phyloP scores from a whole-genome alignment of 1,284 basidiomycete species.

The Spongiforma sp. region DNA sequence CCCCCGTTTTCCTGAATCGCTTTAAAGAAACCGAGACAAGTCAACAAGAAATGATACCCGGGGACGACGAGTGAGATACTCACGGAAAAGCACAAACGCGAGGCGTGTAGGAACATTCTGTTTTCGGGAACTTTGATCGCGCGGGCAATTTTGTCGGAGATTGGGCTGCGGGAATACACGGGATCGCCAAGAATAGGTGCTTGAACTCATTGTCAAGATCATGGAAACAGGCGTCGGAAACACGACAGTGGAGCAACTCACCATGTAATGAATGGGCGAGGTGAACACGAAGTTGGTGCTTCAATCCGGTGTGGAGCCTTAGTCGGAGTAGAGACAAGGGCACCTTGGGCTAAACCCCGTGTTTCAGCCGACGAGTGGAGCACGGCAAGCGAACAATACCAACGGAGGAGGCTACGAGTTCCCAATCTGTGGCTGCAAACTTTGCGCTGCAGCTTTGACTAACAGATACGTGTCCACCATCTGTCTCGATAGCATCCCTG shows the following conservation, averaged over 20 bases:
- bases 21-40: conserved; percentile 28
- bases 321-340: conserved; percentile 65
- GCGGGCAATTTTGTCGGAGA: conserved; percentile 37
- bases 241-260: conserved; percentile 28
- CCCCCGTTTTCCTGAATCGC: conserved; percentile 52
- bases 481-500: conserved; percentile 45
- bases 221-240: not conserved
- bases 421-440: conserved; percentile 61
- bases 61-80: conserved; percentile 29
- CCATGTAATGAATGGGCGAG: conserved; percentile 56
- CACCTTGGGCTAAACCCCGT: conserved; percentile 44
- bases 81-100: conserved; percentile 59
- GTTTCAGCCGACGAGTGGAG: conserved; percentile 18
- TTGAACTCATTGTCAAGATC: conserved; percentile 33
- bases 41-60: conserved; percentile 1
- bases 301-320: conserved; percentile 63
- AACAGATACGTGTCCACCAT: conserved; percentile 49
- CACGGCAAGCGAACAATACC: conserved; percentile 31
- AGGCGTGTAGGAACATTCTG: conserved; percentile 66
- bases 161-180: conserved; percentile 46
- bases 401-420: conserved; percentile 64
- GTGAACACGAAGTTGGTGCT: conserved; percentile 76
- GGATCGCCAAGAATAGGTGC: conserved; percentile 71
- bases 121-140: conserved; percentile 45
- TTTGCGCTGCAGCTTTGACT: conserved; percentile 39